These are phyloP conservation scores for Penicillium canariense DNA, from an alignment of 495 filamentous ascomycete species.

Conservation along the genomic window DNA sequence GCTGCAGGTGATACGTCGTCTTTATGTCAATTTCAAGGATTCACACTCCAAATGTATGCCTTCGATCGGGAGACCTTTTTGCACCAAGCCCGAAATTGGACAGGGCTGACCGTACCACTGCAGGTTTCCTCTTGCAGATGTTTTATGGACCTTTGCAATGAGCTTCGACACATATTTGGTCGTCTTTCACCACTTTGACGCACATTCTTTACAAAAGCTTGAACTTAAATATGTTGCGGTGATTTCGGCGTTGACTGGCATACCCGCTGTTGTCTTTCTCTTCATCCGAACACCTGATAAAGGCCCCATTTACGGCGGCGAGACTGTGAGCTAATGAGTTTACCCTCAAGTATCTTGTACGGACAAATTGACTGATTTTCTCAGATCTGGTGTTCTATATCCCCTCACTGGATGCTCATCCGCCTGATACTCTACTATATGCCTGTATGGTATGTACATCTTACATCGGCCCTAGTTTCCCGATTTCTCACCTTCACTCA, in stretches of 20 bases:
- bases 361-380: not conserved
- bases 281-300: constrained; percentile 38
- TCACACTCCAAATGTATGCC: constrained; percentile 46
- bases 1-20: constrained; percentile 35
- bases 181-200: constrained; percentile 43
- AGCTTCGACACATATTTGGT: constrained; percentile 45
- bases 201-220: constrained; percentile 34
- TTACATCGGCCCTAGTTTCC: not conserved
- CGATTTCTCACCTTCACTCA: not conserved
- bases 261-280: constrained; percentile 43
- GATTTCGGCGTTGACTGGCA: constrained; percentile 38
- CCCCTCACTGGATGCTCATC: constrained; percentile 43
- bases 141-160: constrained; percentile 50
- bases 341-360: not conserved
- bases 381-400: constrained; percentile 48
- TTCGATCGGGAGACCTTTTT: not conserved
- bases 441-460: constrained; percentile 38
- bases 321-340: constrained; percentile 24
- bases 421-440: constrained; percentile 45
- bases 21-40: constrained; percentile 48
- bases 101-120: not conserved
- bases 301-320: constrained; percentile 44
- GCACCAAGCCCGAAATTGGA: not conserved
- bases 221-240: constrained; percentile 40
- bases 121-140: constrained; percentile 51